Base-by-base conservation (phyloP, 768 basidiomycete species). In the Hygrocybe punicea region DNA sequence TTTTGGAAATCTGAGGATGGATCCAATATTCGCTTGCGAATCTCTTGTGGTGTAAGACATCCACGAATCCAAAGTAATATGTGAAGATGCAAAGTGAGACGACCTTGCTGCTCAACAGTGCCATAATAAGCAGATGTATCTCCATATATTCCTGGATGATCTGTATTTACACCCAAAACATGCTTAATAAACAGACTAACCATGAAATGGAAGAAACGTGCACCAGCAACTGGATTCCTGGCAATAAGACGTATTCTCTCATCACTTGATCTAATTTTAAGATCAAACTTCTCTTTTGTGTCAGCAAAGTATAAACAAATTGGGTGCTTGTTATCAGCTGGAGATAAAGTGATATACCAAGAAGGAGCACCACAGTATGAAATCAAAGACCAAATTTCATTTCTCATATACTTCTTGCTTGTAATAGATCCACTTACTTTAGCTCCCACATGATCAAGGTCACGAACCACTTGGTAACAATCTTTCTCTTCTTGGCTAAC, bases 41-140 rank as follows among this genome's bases (percentile, higher is more conserved):
- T 74, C 39, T 75, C 65, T 52, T 76, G 66, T 5, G 73, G 76
- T 4, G 69, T 58, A 0, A 68, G 42, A 1, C 56, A 56, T 13
- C 65, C 62, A 23, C 39, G n/a, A 2, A 77, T 64, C 75, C 76
- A 78, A 1, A 76, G 21, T 2, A 77, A 36, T n/a, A 71, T 19
- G 58, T 78, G 75, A 2, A 76, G 44, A 62, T 78, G 77, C 2
- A 78, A 51, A 0, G 72, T 75, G 0, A 73, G 55, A 3, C 67
- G 37, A 1, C 73, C 74, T 60, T 77, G 74, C 53, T 71, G 66
- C 53, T 76, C 75, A 47, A 73, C 68, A 0, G 63, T 67, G 2
- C 68, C 69, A 63, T 70, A 70, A 58, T 71, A 75, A 0, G 62
- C 69, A 1, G 57, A n/a, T 11, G 71, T 67, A 0, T 66, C 48